phyloP scores from a whole-genome alignment of 306 rosid species.

The Cucurbita maxima region DNA sequence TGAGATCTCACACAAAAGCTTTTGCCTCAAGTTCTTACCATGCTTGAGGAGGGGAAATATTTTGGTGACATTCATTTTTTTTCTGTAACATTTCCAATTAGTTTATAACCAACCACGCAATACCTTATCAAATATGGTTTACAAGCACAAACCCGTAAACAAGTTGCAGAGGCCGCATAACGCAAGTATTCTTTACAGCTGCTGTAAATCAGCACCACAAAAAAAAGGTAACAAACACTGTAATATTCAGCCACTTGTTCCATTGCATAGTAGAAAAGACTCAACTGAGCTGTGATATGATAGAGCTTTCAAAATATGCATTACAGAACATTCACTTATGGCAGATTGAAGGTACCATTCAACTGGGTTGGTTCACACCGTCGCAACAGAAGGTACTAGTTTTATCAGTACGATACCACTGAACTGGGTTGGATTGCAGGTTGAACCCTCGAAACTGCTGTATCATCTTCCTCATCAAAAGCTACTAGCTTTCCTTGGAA shows the following conservation, averaged over 20 bases:
- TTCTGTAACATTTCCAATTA: not conserved
- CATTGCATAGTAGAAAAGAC: not conserved
- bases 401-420: constrained; percentile 37
- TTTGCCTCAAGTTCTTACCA: not conserved
- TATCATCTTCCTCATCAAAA: constrained; percentile 60
- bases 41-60: not conserved
- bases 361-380: not conserved
- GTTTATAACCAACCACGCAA: not conserved
- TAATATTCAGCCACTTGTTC: not conserved
- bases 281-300: not conserved
- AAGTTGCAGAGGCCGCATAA: not conserved
- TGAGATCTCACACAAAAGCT: not conserved
- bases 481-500: constrained; percentile 32
- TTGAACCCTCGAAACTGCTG: constrained; percentile 37
- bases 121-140: not conserved
- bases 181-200: not conserved
- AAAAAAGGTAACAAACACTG: not conserved
- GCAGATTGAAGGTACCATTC: not conserved
- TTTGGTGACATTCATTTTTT: not conserved
- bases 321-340: not conserved
- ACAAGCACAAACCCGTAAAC: constrained; percentile 1
- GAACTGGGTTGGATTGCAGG: constrained; percentile 42
- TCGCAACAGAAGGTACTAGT: not conserved
- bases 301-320: not conserved
- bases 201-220: not conserved